Percentiles rank a stretch among this genome's conserved stretches.
These are phyloP conservation scores for Angomonas ambiguus DNA, from an alignment of 208 protist genomes.

Conservation along the genomic window DNA sequence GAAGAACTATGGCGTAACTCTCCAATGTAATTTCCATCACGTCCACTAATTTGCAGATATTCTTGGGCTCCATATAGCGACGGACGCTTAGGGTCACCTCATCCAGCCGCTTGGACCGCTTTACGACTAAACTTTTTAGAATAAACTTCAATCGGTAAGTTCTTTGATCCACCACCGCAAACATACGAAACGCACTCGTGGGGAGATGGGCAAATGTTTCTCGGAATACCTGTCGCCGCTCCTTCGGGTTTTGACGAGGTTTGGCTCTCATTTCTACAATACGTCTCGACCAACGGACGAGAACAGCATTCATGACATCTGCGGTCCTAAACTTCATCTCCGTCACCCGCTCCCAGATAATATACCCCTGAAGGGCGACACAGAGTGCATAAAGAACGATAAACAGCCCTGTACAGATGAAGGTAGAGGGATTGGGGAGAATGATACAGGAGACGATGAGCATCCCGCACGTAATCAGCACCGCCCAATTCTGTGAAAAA, in stretches of 20 bases:
- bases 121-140: constrained; percentile 70
- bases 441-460: constrained; percentile 58
- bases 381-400: constrained; percentile 55
- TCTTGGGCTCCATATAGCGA: constrained; percentile 61
- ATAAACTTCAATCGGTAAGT: constrained; percentile 71
- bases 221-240: constrained; percentile 59
- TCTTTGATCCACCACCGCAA: constrained; percentile 55
- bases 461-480: constrained; percentile 59
- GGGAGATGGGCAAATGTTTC: constrained; percentile 63
- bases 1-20: constrained; percentile 68
- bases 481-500: constrained; percentile 53
- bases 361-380: constrained; percentile 55
- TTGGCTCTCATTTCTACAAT: constrained; percentile 39
- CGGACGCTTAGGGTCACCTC: constrained; percentile 53
- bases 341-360: constrained; percentile 71
- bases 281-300: constrained; percentile 48
- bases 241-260: constrained; percentile 39
- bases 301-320: constrained; percentile 52
- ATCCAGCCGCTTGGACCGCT: constrained; percentile 55
- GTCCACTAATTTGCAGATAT: constrained; percentile 81
- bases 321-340: constrained; percentile 70
- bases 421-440: constrained; percentile 35
- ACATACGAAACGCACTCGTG: constrained; percentile 69
- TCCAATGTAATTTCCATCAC: constrained; percentile 71
- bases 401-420: constrained; percentile 61